Evolutionary conservation across 768 basidiomycete genomes (phyloP).

Genomic region (Mycena pura): DNA sequence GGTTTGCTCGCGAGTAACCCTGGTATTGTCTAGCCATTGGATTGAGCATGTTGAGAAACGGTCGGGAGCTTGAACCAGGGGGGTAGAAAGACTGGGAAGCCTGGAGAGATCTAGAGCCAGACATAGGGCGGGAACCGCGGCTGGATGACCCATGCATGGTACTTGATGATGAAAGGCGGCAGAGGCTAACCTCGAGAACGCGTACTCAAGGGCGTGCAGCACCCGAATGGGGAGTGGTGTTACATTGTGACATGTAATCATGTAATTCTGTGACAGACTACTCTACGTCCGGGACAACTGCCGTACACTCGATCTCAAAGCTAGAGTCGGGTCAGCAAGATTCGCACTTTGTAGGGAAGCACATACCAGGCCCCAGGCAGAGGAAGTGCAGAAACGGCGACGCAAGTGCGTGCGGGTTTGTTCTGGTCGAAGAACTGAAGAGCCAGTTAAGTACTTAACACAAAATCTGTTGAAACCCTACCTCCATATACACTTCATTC

Average conservation of each 20-base stretch:
- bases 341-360: too few species aligned
- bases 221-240: conserved; percentile 15
- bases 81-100: conserved; percentile 43
- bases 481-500: conserved; percentile 49
- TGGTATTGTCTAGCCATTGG: conserved; percentile 77
- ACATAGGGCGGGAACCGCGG: conserved; percentile 34
- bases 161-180: conserved; percentile 17
- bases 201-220: background rate
- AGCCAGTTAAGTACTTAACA: background rate
- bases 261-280: too few species aligned
- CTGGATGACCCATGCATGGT: conserved; percentile 37
- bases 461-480: conserved; percentile 9
- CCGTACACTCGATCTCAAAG: conserved; percentile 69
- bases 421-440: conserved; percentile 54
- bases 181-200: conserved; percentile 9
- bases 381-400: conserved; percentile 62
- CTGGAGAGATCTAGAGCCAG: conserved; percentile 44
- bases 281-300: conserved; percentile 41
- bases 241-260: too few species aligned
- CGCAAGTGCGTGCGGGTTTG: conserved; percentile 62
- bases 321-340: conserved; percentile 32
- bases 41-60: conserved; percentile 84
- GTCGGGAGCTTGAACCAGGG: conserved; percentile 62
- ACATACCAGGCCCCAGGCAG: conserved; percentile 29
- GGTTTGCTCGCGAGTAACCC: conserved; percentile 78